Conservation (phyloP, 2,329 filamentous ascomycete species). For the Thyridium curvatum region DNA sequence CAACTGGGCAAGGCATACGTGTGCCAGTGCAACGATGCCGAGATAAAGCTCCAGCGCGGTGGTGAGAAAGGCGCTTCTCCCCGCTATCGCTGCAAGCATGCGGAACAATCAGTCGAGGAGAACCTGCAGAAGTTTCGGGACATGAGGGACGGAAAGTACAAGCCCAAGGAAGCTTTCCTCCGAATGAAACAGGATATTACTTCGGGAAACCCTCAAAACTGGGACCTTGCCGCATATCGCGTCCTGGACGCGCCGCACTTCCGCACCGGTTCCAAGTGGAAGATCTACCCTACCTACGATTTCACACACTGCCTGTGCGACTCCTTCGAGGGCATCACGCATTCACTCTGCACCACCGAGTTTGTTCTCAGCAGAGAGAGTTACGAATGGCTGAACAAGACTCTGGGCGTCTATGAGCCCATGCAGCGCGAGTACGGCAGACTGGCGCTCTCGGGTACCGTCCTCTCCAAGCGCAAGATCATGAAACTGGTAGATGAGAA, state of each 20-base stretch:
- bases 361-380: slow-evolving; percentile 84
- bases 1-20: slow-evolving; percentile 68
- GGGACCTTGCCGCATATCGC: slow-evolving; percentile 89
- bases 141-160: slow-evolving; percentile 90
- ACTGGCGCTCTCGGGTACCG: slow-evolving; percentile 74
- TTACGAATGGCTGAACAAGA: slow-evolving; percentile 85
- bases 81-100: slow-evolving; percentile 75
- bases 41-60: slow-evolving; percentile 83
- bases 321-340: slow-evolving; percentile 84
- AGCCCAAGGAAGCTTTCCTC: slow-evolving; percentile 74
- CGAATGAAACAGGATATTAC: slow-evolving; percentile 90
- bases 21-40: slow-evolving; percentile 76
- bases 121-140: slow-evolving; percentile 75
- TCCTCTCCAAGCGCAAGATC: slow-evolving; percentile 82
- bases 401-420: slow-evolving; percentile 76
- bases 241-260: slow-evolving; percentile 70
- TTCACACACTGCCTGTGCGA: slow-evolving; percentile 89
- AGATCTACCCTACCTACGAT: slow-evolving; percentile 93
- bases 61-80: slow-evolving; percentile 63
- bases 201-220: slow-evolving; percentile 86
- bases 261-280: slow-evolving; percentile 77
- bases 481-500: slow-evolving; percentile 70
- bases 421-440: slow-evolving; percentile 75
- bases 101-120: slow-evolving; percentile 65
- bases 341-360: slow-evolving; percentile 77